Conservation (phyloP, 441 rosid species). For the Eruca vesicaria region DNA sequence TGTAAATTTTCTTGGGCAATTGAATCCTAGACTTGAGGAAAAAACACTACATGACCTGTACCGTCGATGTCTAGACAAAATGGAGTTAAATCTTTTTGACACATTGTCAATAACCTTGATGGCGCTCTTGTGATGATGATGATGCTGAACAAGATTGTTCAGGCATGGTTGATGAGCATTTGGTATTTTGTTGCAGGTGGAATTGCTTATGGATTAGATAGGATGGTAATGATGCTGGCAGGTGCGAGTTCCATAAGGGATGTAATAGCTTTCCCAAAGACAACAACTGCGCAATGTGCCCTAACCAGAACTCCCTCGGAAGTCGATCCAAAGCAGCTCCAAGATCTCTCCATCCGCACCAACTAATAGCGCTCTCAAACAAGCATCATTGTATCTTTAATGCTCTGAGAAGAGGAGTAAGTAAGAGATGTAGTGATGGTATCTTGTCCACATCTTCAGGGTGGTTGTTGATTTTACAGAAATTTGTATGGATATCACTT, state of each 20-base stretch:
- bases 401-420: not conserved
- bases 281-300: constrained; percentile 89
- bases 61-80: not conserved
- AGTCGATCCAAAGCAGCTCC: constrained; percentile 86
- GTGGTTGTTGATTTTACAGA: not conserved
- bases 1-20: constrained; percentile 7
- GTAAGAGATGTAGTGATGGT: constrained; percentile 10
- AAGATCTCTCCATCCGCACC: constrained; percentile 54
- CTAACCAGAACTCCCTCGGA: constrained; percentile 79
- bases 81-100: not conserved
- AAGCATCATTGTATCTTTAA: not conserved
- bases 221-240: constrained; percentile 85
- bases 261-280: constrained; percentile 97
- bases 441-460: constrained; percentile 1
- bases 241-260: constrained; percentile 81
- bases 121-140: not conserved
- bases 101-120: not conserved
- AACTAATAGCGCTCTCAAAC: constrained; percentile 33
- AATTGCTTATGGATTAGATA: constrained; percentile 85
- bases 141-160: constrained; percentile 8
- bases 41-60: no score
- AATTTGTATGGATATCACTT: constrained; percentile 9
- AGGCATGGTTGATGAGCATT: constrained; percentile 9
- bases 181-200: constrained; percentile 61
- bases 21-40: not conserved